Base-by-base conservation (phyloP, 2,329 filamentous ascomycete genomes). In the Diaporthe capsici region DNA sequence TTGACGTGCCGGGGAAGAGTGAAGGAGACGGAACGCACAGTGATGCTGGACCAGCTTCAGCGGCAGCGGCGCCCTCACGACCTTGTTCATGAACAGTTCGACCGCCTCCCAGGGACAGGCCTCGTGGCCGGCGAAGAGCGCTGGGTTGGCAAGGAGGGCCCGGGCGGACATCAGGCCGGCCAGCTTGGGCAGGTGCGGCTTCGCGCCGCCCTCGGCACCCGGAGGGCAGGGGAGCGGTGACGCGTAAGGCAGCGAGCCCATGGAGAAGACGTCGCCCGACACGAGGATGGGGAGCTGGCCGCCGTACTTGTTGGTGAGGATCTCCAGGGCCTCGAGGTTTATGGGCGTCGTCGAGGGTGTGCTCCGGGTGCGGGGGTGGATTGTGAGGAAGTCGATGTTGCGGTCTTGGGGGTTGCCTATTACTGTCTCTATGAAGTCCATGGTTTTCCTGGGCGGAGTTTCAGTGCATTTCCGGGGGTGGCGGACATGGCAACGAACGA, bases 131-230 rank as follows among this genome's bases (percentile, higher is more conserved):
- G 90, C 88, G 82, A 92, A 94, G 68, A 94, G 83, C 4, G 91
- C 90, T 2, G 93, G 93, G 82, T 94, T 94, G 79, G 91, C 86
- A 57, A 94, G 87, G 3, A 94, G 85, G 12, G 92, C 92, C 65
- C 93, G 88, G 10, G 93, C 93, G 28, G 92, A 91, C 93, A 94
- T 94, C 73, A 94, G 89, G 49, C 93, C 91, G 1, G 89, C 84
- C 10, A 92, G 86, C 47, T 88, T 85, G 7, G 87, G 89, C 55
- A 87, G 84, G 42, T 81, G 75, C 3, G 76, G 58, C 0, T 77
- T 78, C 79, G 51, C 74, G 77, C 80, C 72, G 61, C 81, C 81
- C 37, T 84, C 79, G 9, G 81, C 82, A 22, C 44, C 58, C n/a
- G 61, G 61, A 9, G 60, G 57, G 8, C 81, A 76, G 49, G 84